Evolutionary conservation across 2,329 filamentous ascomycete species (phyloP), one percentile per base, ranked within the genome.

Genomic region (Pseudomassariella vexata): DNA sequence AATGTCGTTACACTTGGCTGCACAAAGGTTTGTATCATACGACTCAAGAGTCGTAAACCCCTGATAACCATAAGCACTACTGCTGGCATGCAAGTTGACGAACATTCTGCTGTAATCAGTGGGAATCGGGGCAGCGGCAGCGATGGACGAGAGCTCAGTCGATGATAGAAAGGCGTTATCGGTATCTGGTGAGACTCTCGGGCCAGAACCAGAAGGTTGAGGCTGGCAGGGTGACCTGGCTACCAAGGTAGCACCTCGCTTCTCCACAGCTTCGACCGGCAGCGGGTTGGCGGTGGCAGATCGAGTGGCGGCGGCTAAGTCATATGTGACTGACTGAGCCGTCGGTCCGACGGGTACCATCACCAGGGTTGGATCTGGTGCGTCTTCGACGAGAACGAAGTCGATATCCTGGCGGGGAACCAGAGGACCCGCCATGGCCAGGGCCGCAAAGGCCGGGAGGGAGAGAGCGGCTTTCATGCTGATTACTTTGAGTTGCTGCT

Each of bases 351-450:
- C 34, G 11, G 51, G 49, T 17, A 56, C 46, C 20, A 53, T 46
- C 19, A 46, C 42, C 3, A 48, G 29, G 9, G 45, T 42, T 15
- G 50, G 50, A 24, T 53, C 41, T 5, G 58, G 53, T 9, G 51
- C 47, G 19, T 49, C 32, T 37, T 58, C 50, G 29, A 60, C 52
- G 6, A 42, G 33, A 11, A 42, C 48, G 20, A 59, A 50, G 35
- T 64, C 52, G 30, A 64, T 58, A 6, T 44, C 38, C 35, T 59
- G 56, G 26, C 55, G 55, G 25, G 38, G 42, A 16, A 38, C 33
- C 11, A 48, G 40, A 8, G 42, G 37, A 12, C 41, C 41, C 19
- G 47, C 45, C 6, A 34, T 29, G 9, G 31, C 34, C 20, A 46
- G 21, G 24, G 38, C 36, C 31, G 36, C 37, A 4, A 47, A 37